These are phyloP conservation scores for Polyporus arcularius DNA, from an alignment of 768 basidiomycete species.

Conservation along the genomic window DNA sequence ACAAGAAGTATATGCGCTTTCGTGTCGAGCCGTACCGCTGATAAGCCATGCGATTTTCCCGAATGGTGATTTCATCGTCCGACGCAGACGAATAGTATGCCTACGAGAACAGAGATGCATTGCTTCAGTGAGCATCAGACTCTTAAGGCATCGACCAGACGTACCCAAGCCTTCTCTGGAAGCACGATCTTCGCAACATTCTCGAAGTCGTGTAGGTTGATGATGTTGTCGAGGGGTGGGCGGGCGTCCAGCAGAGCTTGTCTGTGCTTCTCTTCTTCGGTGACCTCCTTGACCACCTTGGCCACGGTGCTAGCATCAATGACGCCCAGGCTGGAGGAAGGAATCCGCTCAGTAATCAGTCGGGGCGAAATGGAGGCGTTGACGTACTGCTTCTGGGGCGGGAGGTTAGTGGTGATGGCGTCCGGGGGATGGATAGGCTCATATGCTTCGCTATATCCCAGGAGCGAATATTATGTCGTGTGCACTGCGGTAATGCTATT, in stretches of 20 bases:
- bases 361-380: too few species aligned
- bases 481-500: not conserved
- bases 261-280: slow-evolving; percentile 71
- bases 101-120: slow-evolving; percentile 23
- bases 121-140: too few species aligned
- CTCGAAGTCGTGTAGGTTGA: slow-evolving; percentile 97
- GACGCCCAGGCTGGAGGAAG: slow-evolving; percentile 53
- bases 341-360: too few species aligned
- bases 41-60: slow-evolving; percentile 91
- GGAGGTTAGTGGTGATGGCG: slow-evolving; percentile 76
- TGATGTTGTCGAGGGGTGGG: slow-evolving; percentile 74
- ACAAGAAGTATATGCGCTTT: not conserved
- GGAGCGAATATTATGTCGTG: not conserved
- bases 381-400: slow-evolving; percentile 69
- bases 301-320: slow-evolving; percentile 71
- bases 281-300: slow-evolving; percentile 58
- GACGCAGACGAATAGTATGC: slow-evolving; percentile 97
- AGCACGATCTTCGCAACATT: slow-evolving; percentile 84
- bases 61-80: slow-evolving; percentile 89
- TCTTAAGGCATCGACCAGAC: slow-evolving; percentile 2
- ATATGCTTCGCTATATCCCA: slow-evolving; percentile 52
- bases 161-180: slow-evolving; percentile 79
- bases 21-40: slow-evolving; percentile 58
- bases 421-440: slow-evolving; percentile 90
- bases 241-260: slow-evolving; percentile 60